Base-by-base conservation (phyloP, 768 basidiomycete species). In the Paxillus involutus region DNA sequence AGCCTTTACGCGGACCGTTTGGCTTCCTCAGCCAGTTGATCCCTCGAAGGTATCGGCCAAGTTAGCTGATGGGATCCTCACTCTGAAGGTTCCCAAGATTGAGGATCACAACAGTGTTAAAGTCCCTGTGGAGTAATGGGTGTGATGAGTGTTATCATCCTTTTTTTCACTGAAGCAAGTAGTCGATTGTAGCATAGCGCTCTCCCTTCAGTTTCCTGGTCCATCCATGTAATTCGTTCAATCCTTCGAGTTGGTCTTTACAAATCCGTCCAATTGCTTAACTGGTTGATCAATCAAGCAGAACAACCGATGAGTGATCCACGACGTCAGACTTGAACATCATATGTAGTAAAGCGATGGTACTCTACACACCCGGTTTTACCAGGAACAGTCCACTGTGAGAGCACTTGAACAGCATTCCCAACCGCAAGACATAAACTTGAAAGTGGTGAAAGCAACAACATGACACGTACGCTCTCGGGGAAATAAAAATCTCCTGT, bases 401-500 rank as follows among this genome's bases (percentile, higher is more conserved):
- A 37, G 73, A 66, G 4, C 71, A 65, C 52, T 77, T 72, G 55
- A 79, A 82, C 5, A 84, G 77, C 17, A 78, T 47, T 62, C 11
- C 43, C 60, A 51, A 5, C 26, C 26, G 4, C 26, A 26, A 26
- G 4, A 26, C 2, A 26, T 26, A 4, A 26, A 26, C 26, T 26
- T 26, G 32, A 51, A 33, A 9, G 29, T 33, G n/a, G 16, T 32
- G 29, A 17, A 14, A 19, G 5, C 24, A 21, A 51, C 4, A 8
- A 29, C 1, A 26, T 14, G 49, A 49, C 11, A 51, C 52, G 13
- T 32, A 53, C 47, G 26, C 39, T 35, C 19, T 10, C 3, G 52
- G 74, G 74, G 71, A 90, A 91, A 63, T 91, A 90, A 51, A 72
- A 78, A n/a, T 78, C 78, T 26, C 91, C 88, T 64, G 91, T 89